phyloP scores from a whole-genome alignment of 2,329 filamentous ascomycete species.

The Magnaporthales sp. region DNA sequence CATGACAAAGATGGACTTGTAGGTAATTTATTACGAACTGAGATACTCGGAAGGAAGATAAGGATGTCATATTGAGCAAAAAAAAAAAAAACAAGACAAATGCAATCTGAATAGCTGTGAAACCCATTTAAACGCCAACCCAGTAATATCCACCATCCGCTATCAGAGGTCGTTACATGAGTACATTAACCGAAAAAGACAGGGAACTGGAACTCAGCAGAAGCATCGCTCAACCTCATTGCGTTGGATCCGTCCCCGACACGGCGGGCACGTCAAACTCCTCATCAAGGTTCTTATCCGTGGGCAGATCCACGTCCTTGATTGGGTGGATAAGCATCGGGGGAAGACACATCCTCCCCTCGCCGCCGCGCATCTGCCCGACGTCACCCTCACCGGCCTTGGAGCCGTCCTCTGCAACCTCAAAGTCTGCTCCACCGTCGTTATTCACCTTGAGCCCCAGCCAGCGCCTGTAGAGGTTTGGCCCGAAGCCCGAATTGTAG shows the following conservation, averaged over 20 bases:
- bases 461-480: conserved; percentile 79
- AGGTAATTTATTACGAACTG: not conserved
- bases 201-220: not conserved
- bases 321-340: conserved; percentile 86
- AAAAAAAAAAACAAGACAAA: too few relatives aligned
- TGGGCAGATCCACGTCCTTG: conserved; percentile 63
- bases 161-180: not conserved
- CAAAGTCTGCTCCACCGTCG: conserved; percentile 69
- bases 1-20: not conserved
- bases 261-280: conserved; percentile 34
- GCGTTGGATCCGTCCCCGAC: conserved; percentile 41
- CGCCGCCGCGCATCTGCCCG: conserved; percentile 52
- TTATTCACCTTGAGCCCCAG: conserved; percentile 73
- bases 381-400: conserved; percentile 38
- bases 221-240: conserved; percentile 17
- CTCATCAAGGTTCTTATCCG: conserved; percentile 45
- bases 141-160: not conserved
- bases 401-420: conserved; percentile 46
- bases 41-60: not conserved
- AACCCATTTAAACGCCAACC: not conserved
- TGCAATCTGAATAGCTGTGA: not conserved
- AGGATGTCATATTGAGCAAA: not conserved
- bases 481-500: conserved; percentile 76
- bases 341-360: conserved; percentile 84
- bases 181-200: not conserved